Evolutionary conservation across 768 basidiomycete genomes (phyloP).

Genomic region (Austroboletus eburneus): DNA sequence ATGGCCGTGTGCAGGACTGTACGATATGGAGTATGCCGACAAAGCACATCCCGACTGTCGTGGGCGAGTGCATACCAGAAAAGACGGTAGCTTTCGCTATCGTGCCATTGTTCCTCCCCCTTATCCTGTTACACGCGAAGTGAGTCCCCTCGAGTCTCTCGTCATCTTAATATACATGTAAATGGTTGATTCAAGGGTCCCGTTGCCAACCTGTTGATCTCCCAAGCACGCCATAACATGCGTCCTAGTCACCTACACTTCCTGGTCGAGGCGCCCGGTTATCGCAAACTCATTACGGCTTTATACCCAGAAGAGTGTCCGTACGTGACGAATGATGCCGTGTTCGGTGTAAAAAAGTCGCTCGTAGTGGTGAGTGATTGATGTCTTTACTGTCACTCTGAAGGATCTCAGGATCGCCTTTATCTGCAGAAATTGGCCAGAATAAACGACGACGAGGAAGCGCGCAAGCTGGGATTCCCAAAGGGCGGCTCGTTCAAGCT

Average conservation of each 20-base stretch:
- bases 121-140: constrained; percentile 76
- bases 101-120: constrained; percentile 65
- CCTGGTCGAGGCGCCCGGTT: constrained; percentile 67
- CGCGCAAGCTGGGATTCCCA: constrained; percentile 48
- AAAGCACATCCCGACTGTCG: constrained; percentile 66
- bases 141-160: constrained; percentile 20
- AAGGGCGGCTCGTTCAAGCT: constrained; percentile 45
- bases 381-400: constrained; percentile 22
- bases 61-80: constrained; percentile 54
- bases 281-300: constrained; percentile 67
- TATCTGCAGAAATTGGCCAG: constrained; percentile 45
- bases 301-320: constrained; percentile 69
- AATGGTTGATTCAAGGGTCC: constrained; percentile 46
- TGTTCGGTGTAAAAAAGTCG: constrained; percentile 80
- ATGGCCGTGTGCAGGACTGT: constrained; percentile 18
- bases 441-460: constrained; percentile 50
- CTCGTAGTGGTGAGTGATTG: constrained; percentile 79
- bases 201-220: constrained; percentile 56
- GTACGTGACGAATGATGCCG: constrained; percentile 65
- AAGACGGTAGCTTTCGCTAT: constrained; percentile 65
- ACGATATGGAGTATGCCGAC: constrained; percentile 50
- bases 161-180: too few relatives aligned
- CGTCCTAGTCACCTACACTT: constrained; percentile 82
- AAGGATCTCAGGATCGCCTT: too few relatives aligned
- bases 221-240: constrained; percentile 65